These are phyloP conservation scores for Turnera subulata DNA, from an alignment of 345 rosid genomes.

Conservation along the genomic window DNA sequence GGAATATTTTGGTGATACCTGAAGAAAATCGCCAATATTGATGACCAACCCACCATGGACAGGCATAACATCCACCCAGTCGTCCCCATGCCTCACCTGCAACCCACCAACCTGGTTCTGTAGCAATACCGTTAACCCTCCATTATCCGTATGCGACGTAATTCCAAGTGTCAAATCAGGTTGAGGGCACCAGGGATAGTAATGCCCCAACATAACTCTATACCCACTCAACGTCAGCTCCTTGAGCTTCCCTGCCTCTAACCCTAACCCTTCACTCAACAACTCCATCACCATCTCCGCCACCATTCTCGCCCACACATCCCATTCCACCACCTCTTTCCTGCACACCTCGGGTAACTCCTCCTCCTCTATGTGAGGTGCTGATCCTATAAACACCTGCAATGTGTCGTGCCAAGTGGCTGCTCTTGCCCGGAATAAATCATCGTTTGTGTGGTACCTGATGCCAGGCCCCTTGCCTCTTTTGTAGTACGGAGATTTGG, in stretches of 20 bases:
- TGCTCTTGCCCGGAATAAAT: conserved; percentile 25
- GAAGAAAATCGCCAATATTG: conserved; percentile 34
- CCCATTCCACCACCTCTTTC: conserved; percentile 29
- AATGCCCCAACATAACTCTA: conserved; percentile 21
- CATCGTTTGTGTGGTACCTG: conserved; percentile 29
- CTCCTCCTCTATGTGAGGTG: conserved; percentile 5
- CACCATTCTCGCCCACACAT: conserved; percentile 19
- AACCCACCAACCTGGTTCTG: conserved; percentile 26
- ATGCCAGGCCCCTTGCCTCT: conserved; percentile 18
- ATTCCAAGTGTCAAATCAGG: conserved; percentile 35
- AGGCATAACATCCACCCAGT: conserved; percentile 34
- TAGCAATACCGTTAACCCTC: conserved; percentile 26
- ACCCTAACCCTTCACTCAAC: conserved; percentile 33
- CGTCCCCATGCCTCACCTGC: conserved; percentile 32
- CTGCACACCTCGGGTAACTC: conserved; percentile 30
- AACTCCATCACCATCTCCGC: conserved; percentile 39
- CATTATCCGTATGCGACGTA: conserved; percentile 28
- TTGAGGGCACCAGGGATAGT: conserved; percentile 37
- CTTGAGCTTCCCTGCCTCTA: conserved; percentile 26
- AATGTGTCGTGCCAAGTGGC: conserved; percentile 36
- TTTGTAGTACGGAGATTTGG: conserved; percentile 27
- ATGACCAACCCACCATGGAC: conserved; percentile 27
- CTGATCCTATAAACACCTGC: conserved; percentile 27
- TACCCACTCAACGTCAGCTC: conserved; percentile 15
- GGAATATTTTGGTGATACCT: conserved; percentile 14